Percentiles rank a stretch among this genome's conserved stretches.
These are phyloP conservation scores for Poa annua DNA, from an alignment of 176 grass and related monocot genomes.

Conservation along the genomic window DNA sequence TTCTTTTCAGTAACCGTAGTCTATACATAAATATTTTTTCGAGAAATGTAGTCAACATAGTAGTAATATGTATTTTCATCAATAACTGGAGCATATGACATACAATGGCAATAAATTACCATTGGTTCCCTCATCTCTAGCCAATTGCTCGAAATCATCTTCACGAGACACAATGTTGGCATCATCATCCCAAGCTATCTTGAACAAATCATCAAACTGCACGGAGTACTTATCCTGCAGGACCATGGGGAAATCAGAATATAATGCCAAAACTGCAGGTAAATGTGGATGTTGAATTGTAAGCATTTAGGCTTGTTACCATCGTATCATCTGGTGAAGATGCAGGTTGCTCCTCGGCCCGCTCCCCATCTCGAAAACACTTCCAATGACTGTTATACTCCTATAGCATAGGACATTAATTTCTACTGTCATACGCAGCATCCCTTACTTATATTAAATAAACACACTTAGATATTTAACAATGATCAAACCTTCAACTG, in stretches of 20 bases:
- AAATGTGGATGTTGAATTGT: constrained; percentile 28
- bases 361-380: constrained; percentile 39
- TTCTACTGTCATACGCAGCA: neutral
- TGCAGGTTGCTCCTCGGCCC: constrained; percentile 36
- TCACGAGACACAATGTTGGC: constrained; percentile 46
- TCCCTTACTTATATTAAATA: constrained; percentile 14
- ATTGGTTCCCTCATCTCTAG: constrained; percentile 40
- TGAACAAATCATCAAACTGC: constrained; percentile 94
- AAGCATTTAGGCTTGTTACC: constrained; percentile 39
- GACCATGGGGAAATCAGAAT: constrained; percentile 27
- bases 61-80: constrained; percentile 4
- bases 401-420: constrained; percentile 48
- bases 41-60: neutral
- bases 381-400: constrained; percentile 68
- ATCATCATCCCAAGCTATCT: constrained; percentile 86
- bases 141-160: constrained; percentile 50
- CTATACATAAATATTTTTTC: neutral
- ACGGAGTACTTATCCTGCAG: constrained; percentile 75
- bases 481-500: constrained; percentile 67
- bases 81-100: constrained; percentile 31
- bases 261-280: constrained; percentile 36
- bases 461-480: neutral
- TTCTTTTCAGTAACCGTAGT: neutral
- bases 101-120: constrained; percentile 45
- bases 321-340: constrained; percentile 43